Evolutionary conservation across 345 rosid species (phyloP), one percentile per base, ranked within the genome.

Genomic region (Sonneratia alba): DNA sequence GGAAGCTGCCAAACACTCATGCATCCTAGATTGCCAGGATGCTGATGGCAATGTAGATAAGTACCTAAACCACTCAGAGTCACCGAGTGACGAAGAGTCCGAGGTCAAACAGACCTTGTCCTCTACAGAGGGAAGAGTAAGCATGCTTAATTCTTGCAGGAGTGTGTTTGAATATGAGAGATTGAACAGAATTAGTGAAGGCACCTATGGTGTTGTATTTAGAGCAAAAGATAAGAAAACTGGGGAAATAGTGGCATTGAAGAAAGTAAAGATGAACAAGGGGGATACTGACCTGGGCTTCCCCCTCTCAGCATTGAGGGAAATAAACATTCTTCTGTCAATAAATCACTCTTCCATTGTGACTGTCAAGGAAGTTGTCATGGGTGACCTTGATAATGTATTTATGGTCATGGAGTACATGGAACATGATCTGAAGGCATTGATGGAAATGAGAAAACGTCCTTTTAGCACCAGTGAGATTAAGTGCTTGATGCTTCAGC

Each of bases 351-450:
- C 94, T 75, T 83, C 90, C 6, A 84, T 89, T 64, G 97, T 94
- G 24, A 77, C 84, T 68, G 94, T 94, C 48, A 85, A 86, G 83
- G 97, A 89, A 81, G 97, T 94, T 48, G 96, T 83, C 61, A 87
- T 89, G 79, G 95, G 81, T 74, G 85, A 84, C 38, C 82, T 64
- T 48, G 83, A 88, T 71, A 81, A 79, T 75, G 86, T 94, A 78
- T 94, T 77, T 76, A 87, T 91, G 96, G 98, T 87, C 45, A 94
- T 93, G 98, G 98, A 94, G 75, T 87, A 84, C 81, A 85, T 91
- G 84, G 95, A 94, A 73, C 94, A 94, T 47, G 97, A 94, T 77
- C 83, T 91, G 19, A 88, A 83, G 83, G 87, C 84, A 43, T 57
- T 91, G 69, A 86, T 89, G 90, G 90, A 85, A 47, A 72, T 72